Evolutionary conservation across 352 stramenopile genomes (phyloP).

Genomic region (Pythium coloratum): DNA sequence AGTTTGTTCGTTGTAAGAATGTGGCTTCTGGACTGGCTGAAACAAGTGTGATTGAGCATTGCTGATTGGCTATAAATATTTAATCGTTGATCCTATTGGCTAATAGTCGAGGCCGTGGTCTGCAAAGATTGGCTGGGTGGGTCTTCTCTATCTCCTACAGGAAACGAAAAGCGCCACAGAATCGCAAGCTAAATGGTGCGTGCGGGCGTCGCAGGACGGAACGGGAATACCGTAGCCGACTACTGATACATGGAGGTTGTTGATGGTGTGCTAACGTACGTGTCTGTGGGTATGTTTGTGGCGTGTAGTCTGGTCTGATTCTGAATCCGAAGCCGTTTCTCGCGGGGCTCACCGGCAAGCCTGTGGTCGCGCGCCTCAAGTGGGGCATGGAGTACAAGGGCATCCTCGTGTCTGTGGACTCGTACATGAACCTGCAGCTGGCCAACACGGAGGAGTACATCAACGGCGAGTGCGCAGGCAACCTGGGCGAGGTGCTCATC

Average conservation of each 20-base stretch:
- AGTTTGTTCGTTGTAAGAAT: slow-evolving; percentile 1
- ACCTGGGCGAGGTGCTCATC: slow-evolving; percentile 98
- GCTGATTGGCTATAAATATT: slow-evolving; percentile 27
- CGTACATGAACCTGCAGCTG: slow-evolving; percentile 99
- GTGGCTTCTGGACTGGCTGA: slow-evolving; percentile 1
- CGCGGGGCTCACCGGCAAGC: slow-evolving; percentile 93
- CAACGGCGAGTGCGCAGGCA: slow-evolving; percentile 95
- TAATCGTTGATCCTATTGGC: slow-evolving; percentile 17
- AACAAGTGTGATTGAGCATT: not conserved
- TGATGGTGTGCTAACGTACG: not conserved
- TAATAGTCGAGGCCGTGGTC: slow-evolving; percentile 9
- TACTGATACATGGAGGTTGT: not conserved
- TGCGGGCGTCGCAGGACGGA: not conserved
- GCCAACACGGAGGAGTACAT: slow-evolving; percentile 97
- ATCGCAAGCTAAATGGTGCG: slow-evolving; percentile 7
- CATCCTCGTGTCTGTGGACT: slow-evolving; percentile 93
- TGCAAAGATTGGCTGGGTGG: slow-evolving; percentile 26
- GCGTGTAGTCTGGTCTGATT: slow-evolving; percentile 78
- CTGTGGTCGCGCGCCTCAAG: slow-evolving; percentile 97
- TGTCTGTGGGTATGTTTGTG: slow-evolving; percentile 13
- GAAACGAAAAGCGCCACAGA: slow-evolving; percentile 1
- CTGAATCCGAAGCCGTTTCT: slow-evolving; percentile 97
- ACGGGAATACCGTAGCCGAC: not conserved
- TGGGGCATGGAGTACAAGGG: slow-evolving; percentile 99
- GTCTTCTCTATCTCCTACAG: slow-evolving; percentile 1